Evolutionary conservation across 768 basidiomycete species (phyloP), one percentile per base, ranked within the genome.

Genomic region (Candolleomyces eurysporus): DNA sequence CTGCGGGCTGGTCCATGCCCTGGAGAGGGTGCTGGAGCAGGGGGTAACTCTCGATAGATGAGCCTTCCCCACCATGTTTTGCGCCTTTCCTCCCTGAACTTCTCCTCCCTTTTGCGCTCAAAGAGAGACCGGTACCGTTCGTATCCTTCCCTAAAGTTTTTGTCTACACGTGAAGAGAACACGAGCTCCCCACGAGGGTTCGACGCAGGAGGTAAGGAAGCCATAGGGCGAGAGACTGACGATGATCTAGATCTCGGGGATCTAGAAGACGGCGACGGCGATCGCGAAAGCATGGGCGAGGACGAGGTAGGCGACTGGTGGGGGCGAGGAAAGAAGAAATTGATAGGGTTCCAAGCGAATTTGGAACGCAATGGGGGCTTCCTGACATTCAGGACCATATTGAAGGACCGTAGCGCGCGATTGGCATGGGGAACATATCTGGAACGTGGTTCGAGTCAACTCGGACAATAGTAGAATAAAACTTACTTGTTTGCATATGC

Each of bases 391-490:
- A 99, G 83, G 69, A 93, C 92, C 88, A 99, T 96, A 73, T 99
- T 99, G 73, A 98, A 90, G 19, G 89, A 91, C 17, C 96, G 86
- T 14, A 99, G 80, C 0, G 95, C 88, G 50, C 89, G 85, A 73
- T 98, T 99, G 8, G 96, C 94, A 66, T 98, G 96, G 1, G 94
- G 94, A 30, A 98, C 92, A 69, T 98, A 99, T 77, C 96, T 98
- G 71, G 61, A 21, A 40, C 52, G 63, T 42, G 50, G 31, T 21
- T n/a, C 1, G 13, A n/a, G 36, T 49, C 16, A 19, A 53, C 7
- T 54, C 10, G 60, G 43, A 19, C 26, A 48, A 58, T 39, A 45
- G 60, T 32, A 55, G 79, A 90, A 68, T 72, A 43, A 2, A 19
- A 19, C 54, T 1, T 21, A 96, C 96, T 90, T 90, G 77, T 97